phyloP scores from a whole-genome alignment of 2,329 filamentous ascomycete genomes.

The Paradendryphiella salina region DNA sequence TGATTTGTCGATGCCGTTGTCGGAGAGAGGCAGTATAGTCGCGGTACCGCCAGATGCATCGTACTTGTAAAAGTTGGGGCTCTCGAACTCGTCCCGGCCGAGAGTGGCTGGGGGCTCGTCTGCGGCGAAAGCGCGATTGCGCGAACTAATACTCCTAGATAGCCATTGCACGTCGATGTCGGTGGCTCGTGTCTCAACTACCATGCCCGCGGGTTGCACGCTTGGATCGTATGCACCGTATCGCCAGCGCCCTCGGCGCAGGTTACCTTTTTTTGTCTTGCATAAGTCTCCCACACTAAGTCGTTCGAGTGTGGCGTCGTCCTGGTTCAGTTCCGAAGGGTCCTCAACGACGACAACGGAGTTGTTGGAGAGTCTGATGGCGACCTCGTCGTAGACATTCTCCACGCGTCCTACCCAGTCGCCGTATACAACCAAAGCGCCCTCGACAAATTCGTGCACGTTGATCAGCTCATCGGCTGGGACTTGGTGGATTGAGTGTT shows the following conservation, averaged over 20 bases:
- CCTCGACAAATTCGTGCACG: constrained; percentile 53
- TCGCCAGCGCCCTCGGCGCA: constrained; percentile 58
- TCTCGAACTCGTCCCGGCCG: constrained; percentile 49
- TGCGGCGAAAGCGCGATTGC: constrained; percentile 20
- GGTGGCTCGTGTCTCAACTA: constrained; percentile 55
- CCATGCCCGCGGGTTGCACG: constrained; percentile 54
- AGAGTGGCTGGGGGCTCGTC: constrained; percentile 41
- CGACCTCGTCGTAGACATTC: constrained; percentile 54
- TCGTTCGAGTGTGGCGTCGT: constrained; percentile 42
- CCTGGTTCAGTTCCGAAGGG: constrained; percentile 48
- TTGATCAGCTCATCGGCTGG: constrained; percentile 52
- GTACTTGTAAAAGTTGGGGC: constrained; percentile 49
- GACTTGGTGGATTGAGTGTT: constrained; percentile 47
- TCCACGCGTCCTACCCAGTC: constrained; percentile 61
- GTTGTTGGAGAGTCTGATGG: constrained; percentile 57
- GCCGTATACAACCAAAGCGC: constrained; percentile 58
- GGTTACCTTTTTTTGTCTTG: constrained; percentile 56
- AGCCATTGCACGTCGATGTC: constrained; percentile 59
- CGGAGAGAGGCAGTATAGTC: constrained; percentile 26
- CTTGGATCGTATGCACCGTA: constrained; percentile 57
- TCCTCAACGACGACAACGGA: constrained; percentile 58
- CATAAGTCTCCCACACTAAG: constrained; percentile 56
- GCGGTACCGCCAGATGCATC: constrained; percentile 42
- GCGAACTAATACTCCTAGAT: constrained; percentile 47
- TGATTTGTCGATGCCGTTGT: constrained; percentile 30